Conservation (phyloP, 2,329 filamentous ascomycete genomes). For the Fusarium sp. region DNA sequence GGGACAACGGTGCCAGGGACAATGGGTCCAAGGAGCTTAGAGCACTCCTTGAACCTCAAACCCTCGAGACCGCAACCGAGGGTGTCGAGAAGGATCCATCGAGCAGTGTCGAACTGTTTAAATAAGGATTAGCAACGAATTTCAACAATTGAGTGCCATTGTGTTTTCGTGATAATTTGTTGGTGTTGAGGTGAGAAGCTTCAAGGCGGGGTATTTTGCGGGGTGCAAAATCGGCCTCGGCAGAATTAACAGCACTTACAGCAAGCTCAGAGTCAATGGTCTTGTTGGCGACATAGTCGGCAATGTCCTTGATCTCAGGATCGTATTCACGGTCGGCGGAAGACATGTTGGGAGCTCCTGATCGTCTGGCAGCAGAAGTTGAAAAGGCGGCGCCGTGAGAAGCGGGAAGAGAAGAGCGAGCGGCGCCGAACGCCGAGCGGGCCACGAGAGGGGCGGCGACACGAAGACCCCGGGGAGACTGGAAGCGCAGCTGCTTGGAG, state of each 20-base stretch:
- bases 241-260: slow-evolving; percentile 64
- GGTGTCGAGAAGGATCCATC: slow-evolving; percentile 96
- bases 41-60: slow-evolving; percentile 94
- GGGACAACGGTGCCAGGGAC: slow-evolving; percentile 92
- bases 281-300: slow-evolving; percentile 92
- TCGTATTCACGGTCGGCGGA: slow-evolving; percentile 75
- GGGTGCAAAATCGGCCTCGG: slow-evolving; percentile 27
- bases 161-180: slow-evolving; percentile 7
- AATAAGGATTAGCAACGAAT: slow-evolving; percentile 12
- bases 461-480: slow-evolving; percentile 51
- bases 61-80: slow-evolving; percentile 96
- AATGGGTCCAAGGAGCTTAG: slow-evolving; percentile 90
- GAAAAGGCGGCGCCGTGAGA: slow-evolving; percentile 57
- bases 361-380: slow-evolving; percentile 59
- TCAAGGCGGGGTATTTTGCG: slow-evolving; percentile 36
- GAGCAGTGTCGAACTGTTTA: slow-evolving; percentile 87
- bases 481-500: slow-evolving; percentile 64
- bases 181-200: slow-evolving; percentile 12
- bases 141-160: background rate
- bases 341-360: slow-evolving; percentile 62
- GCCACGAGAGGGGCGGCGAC: slow-evolving; percentile 50
- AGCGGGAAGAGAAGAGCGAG: slow-evolving; percentile 49
- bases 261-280: slow-evolving; percentile 91
- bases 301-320: slow-evolving; percentile 94
- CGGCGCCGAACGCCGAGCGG: slow-evolving; percentile 47